Conservation (phyloP, 2,329 filamentous ascomycete genomes). For the Celoporthe dispersa region DNA sequence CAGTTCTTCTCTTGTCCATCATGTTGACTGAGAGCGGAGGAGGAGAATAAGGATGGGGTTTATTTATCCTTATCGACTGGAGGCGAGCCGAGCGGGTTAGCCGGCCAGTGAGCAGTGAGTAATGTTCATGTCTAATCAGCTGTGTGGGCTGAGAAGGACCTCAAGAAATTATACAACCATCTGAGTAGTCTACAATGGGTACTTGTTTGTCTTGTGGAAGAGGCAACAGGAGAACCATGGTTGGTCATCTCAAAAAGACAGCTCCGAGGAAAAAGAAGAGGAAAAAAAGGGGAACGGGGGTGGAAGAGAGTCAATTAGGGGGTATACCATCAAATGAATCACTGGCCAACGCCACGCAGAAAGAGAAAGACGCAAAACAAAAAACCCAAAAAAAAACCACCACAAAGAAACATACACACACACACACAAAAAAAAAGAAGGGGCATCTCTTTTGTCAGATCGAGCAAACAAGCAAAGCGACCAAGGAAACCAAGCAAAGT, state of each 20-base stretch:
- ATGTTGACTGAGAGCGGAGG: no score
- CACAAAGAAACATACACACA: neutral
- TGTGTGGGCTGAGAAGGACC: no score
- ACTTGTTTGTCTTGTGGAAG: neutral
- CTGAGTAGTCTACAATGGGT: neutral
- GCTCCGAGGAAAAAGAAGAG: no score
- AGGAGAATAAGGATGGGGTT: no score
- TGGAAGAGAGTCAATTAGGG: constrained; percentile 4
- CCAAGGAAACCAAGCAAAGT: neutral
- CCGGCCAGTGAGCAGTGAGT: no score
- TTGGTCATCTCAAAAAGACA: neutral
- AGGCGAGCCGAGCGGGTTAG: no score
- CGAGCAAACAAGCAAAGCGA: constrained; percentile 3
- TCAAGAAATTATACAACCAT: no score
- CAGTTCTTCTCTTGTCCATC: neutral
- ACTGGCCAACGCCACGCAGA: constrained; percentile 9
- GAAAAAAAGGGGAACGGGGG: neutral
- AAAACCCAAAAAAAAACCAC: neutral
- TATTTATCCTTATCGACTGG: no score
- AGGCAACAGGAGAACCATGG: neutral
- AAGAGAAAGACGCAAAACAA: neutral
- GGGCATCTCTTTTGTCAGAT: constrained; percentile 6
- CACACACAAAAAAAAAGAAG: neutral
- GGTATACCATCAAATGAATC: constrained; percentile 14
- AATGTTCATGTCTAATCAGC: no score